Percentiles rank a stretch among this genome's conserved stretches.
phyloP scores from a whole-genome alignment of 306 rosid species.

The Fagus sylvatica region DNA sequence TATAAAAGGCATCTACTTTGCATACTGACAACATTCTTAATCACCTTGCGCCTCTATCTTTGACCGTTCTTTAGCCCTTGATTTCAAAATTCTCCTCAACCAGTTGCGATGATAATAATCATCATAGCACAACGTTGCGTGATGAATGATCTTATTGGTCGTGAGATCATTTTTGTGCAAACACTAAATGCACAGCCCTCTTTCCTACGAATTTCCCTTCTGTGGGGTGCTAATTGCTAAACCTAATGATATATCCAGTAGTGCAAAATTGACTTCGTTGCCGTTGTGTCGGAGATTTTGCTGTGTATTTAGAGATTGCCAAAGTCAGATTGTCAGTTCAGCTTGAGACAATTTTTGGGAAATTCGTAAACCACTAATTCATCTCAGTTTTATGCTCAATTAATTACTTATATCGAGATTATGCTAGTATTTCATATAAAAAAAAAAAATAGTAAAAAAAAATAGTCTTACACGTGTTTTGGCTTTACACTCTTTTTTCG shows the following conservation, averaged over 20 bases:
- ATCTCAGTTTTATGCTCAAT: background rate
- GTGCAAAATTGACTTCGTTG: slow-evolving; percentile 31
- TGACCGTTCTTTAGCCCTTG: background rate
- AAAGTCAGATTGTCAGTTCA: slow-evolving; percentile 10
- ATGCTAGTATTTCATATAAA: background rate
- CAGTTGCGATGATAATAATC: background rate
- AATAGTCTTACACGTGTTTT: background rate
- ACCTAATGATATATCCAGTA: slow-evolving; percentile 25
- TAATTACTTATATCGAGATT: background rate
- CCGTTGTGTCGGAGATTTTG: slow-evolving; percentile 16
- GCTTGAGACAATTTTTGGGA: background rate
- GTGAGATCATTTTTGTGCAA: background rate
- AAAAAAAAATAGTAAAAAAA: too few species aligned
- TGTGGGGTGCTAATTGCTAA: slow-evolving; percentile 2
- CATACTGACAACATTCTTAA: background rate
- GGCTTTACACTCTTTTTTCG: too few species aligned
- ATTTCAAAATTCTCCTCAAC: background rate
- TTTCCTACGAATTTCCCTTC: background rate
- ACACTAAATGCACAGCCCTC: background rate
- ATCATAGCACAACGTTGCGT: background rate
- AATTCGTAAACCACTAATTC: background rate
- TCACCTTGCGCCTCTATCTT: background rate
- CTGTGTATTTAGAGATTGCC: background rate
- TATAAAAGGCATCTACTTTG: background rate
- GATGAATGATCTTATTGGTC: background rate